Evolutionary conservation across 2,329 filamentous ascomycete genomes (phyloP), one percentile per base, ranked within the genome.

Genomic region (Aspergillus novoparasiticus): DNA sequence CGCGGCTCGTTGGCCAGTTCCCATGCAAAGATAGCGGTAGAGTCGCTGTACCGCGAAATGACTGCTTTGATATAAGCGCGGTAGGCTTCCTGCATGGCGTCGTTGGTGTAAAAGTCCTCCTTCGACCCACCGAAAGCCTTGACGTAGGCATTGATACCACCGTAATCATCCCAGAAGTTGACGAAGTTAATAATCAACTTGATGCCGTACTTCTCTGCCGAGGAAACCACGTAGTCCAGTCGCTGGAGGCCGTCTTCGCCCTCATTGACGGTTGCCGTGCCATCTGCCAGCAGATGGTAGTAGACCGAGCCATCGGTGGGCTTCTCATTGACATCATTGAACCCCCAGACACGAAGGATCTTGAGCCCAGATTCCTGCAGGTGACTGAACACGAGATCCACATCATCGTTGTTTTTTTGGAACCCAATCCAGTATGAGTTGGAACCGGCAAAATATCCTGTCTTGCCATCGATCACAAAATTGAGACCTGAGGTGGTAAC

Each of bases 91-190:
- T 88, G 86, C 9, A 83, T 82, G 0, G 76, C 75, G 0, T 78
- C 69, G 68, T 85, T 83, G 23, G 83, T 86, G 76, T 88, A 90
- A 82, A 87, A 90, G 8, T 78, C 78, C 16, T 79, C 79, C 62
- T 85, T 80, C 60, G 55, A 36, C 57, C 83, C 83, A 43, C 85
- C 86, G 61, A 85, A 88, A 2, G 83, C 84, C 12, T 74, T 78
- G 51, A 83, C 82, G 68, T 89, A 89, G 1, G 85, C 84, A 12
- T 81, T 79, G 77, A 89, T 89, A 55, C 88, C 87, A 32, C 88
- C 88, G 50, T 89, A 90, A 70, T 91, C 89, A 53, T 80, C 80
- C 88, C 88, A 91, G 77, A 90, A 87, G 77, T 91, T 91, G 60
- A 90, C 86, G 46, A 76, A 76, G 64, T 74, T 75, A 60, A 76